Evolutionary conservation across 2,329 filamentous ascomycete genomes (phyloP).

Genomic region (Diaporthe capsici): DNA sequence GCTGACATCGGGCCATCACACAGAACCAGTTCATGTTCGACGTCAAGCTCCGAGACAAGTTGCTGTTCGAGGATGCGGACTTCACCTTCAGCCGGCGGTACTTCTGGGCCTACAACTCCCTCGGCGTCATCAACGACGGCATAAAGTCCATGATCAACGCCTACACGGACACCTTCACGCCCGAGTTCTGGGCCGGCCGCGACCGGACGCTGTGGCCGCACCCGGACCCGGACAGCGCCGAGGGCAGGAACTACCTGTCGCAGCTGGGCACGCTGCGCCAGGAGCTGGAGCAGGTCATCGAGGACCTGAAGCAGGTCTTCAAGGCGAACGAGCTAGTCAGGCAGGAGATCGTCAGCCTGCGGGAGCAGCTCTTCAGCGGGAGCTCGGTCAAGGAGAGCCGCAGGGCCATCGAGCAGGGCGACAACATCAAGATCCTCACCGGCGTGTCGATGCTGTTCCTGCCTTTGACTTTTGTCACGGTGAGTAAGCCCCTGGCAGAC

Average conservation of each 20-base stretch:
- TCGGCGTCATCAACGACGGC: constrained; percentile 71
- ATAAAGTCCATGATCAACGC: constrained; percentile 71
- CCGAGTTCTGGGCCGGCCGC: constrained; percentile 70
- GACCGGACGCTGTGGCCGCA: constrained; percentile 70
- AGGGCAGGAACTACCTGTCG: constrained; percentile 63
- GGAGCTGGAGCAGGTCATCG: constrained; percentile 66
- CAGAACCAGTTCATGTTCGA: constrained; percentile 71
- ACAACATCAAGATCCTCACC: constrained; percentile 73
- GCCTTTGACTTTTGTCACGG: constrained; percentile 72
- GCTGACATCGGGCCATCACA: not conserved
- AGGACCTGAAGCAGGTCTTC: constrained; percentile 61
- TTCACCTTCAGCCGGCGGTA: constrained; percentile 74
- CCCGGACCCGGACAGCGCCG: constrained; percentile 58
- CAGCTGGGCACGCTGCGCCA: constrained; percentile 61
- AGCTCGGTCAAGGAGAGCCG: constrained; percentile 74
- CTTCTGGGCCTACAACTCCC: constrained; percentile 74
- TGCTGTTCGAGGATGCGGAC: constrained; percentile 72
- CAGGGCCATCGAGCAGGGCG: constrained; percentile 73
- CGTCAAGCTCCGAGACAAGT: constrained; percentile 66
- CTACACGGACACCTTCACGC: constrained; percentile 70
- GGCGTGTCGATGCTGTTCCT: constrained; percentile 74
- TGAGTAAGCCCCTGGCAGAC: constrained; percentile 45
- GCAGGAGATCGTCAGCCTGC: constrained; percentile 68
- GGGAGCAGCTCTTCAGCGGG: constrained; percentile 74
- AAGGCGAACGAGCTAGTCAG: constrained; percentile 67